Evolutionary conservation across 129 eudicot genomes (phyloP).

Genomic region (Centella asiatica): DNA sequence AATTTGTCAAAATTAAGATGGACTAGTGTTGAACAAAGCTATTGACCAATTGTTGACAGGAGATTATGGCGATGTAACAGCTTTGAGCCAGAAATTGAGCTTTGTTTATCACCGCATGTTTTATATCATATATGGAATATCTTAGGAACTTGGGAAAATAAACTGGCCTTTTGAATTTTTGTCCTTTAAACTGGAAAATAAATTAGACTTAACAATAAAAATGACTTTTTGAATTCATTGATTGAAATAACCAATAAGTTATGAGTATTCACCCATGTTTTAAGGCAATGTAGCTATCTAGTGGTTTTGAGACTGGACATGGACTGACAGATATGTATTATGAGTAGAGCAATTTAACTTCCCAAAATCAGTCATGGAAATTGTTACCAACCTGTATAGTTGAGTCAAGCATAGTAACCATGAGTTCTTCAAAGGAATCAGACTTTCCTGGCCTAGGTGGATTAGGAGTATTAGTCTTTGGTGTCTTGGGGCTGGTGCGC

Average conservation of each 20-base stretch:
- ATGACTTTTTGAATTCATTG: too few relatives aligned
- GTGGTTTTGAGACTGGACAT: neutral
- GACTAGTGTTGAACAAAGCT: neutral
- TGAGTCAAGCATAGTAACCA: slow-evolving; percentile 15
- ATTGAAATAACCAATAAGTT: too few relatives aligned
- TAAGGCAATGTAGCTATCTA: too few relatives aligned
- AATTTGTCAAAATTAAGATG: neutral
- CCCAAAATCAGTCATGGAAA: neutral
- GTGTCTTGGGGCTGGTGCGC: slow-evolving; percentile 61
- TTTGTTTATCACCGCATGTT: too few relatives aligned
- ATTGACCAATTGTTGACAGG: neutral
- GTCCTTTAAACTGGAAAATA: too few relatives aligned
- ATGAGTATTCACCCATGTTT: too few relatives aligned
- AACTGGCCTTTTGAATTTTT: too few relatives aligned
- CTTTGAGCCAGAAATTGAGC: neutral
- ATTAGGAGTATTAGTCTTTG: slow-evolving; percentile 47
- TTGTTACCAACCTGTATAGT: slow-evolving; percentile 36
- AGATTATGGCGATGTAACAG: neutral
- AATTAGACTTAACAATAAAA: too few relatives aligned
- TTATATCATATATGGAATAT: too few relatives aligned
- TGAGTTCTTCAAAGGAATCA: slow-evolving; percentile 31
- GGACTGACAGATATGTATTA: neutral
- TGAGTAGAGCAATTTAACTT: neutral
- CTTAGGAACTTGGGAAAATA: too few relatives aligned
- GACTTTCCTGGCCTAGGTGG: slow-evolving; percentile 51